Evolutionary conservation across 148 eudicot genomes (phyloP).

Genomic region (Diospyros lotus): DNA sequence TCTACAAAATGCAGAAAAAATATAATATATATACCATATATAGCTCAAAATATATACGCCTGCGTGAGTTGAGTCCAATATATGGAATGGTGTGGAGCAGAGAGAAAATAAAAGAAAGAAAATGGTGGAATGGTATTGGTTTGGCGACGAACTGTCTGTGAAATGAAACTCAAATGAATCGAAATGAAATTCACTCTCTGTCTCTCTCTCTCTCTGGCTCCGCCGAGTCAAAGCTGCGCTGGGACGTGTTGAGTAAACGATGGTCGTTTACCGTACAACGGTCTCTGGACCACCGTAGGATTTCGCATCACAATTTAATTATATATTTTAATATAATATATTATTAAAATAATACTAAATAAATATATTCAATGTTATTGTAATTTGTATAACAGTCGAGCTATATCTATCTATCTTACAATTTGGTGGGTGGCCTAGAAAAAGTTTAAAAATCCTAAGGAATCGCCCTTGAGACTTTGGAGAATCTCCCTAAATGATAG

Average conservation of each 20-base stretch:
- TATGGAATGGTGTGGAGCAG: background rate
- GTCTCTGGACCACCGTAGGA: no score
- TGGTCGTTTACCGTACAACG: background rate
- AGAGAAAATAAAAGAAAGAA: background rate
- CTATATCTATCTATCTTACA: no score
- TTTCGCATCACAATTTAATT: no score
- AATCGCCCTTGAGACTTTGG: no score
- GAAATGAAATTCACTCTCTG: background rate
- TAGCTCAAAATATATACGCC: background rate
- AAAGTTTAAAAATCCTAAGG: no score
- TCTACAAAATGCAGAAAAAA: conserved; percentile 14
- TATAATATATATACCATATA: background rate
- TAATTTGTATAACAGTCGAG: no score
- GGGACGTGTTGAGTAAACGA: background rate
- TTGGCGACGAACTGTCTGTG: background rate
- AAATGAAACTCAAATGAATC: conserved; percentile 37
- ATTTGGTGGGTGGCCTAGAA: no score
- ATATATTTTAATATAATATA: no score
- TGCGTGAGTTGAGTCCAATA: background rate
- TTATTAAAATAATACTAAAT: no score
- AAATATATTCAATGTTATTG: no score
- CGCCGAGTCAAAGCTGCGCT: no score
- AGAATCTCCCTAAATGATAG: no score
- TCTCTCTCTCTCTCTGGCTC: background rate
- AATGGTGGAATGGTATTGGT: background rate